Percentiles rank a stretch among this genome's conserved stretches.
Conservation (phyloP, 2,329 filamentous ascomycete genomes). For the Cercospora janseana region DNA sequence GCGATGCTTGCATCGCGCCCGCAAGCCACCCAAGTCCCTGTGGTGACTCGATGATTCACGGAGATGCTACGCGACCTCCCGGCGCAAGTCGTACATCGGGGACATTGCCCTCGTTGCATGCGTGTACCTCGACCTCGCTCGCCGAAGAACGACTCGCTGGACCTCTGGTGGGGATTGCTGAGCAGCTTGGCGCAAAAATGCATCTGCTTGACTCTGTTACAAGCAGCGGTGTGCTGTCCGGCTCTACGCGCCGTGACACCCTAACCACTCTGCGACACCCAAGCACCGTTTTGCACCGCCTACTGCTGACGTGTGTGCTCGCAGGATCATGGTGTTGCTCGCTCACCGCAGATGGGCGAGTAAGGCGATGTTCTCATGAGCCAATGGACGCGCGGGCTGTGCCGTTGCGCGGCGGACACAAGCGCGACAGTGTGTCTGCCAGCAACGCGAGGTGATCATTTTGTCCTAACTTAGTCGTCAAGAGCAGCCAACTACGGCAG, state of each 20-base stretch:
- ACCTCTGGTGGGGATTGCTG: too few relatives aligned
- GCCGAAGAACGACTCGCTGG: too few relatives aligned
- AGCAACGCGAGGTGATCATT: background rate
- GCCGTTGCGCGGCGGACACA: background rate
- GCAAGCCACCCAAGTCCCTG: constrained; percentile 5
- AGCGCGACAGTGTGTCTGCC: background rate
- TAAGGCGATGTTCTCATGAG: background rate
- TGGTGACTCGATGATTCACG: too few relatives aligned
- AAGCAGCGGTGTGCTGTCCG: constrained; percentile 4
- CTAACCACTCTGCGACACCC: background rate
- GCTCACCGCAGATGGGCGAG: background rate
- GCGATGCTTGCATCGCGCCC: background rate
- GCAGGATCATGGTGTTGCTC: background rate
- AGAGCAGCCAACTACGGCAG: background rate
- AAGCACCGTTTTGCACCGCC: constrained; percentile 1
- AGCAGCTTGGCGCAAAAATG: too few relatives aligned
- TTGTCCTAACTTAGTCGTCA: too few relatives aligned
- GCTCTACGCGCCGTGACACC: constrained; percentile 2
- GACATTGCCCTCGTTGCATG: too few relatives aligned
- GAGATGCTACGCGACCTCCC: too few relatives aligned
- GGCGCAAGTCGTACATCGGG: too few relatives aligned
- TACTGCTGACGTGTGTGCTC: background rate
- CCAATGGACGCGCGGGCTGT: background rate
- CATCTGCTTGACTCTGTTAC: background rate
- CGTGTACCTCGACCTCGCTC: too few relatives aligned